Conservation (phyloP, 129 eudicot species). For the Tagetes erecta region DNA sequence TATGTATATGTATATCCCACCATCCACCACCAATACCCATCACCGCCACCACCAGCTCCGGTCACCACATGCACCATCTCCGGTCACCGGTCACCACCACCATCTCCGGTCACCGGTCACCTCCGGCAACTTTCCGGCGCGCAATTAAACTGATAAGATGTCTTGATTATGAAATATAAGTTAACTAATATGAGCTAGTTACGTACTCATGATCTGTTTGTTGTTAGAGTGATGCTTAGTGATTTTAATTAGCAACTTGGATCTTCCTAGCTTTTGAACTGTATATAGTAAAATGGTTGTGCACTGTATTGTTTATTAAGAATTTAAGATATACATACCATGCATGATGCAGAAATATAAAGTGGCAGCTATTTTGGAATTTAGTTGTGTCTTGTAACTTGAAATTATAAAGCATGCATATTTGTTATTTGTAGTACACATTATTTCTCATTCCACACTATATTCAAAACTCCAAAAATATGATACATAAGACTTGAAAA, state of each 20-base stretch:
- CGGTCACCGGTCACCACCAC: too few species aligned
- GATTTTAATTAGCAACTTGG: not conserved
- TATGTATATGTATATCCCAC: too few species aligned
- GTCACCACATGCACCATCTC: too few species aligned
- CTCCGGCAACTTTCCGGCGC: too few species aligned
- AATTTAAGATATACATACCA: not conserved
- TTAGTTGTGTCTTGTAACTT: not conserved
- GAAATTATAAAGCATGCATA: not conserved
- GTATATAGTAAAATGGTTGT: not conserved
- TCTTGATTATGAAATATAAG: not conserved
- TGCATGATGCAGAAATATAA: not conserved
- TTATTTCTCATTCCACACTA: too few species aligned
- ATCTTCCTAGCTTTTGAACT: not conserved
- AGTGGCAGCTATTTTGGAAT: not conserved
- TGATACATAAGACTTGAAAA: too few species aligned
- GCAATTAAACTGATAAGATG: not conserved
- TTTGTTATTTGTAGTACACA: not conserved
- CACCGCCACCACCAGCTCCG: too few species aligned
- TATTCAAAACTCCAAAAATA: too few species aligned
- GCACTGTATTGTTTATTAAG: not conserved
- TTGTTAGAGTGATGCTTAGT: not conserved
- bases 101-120: too few species aligned
- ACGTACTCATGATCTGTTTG: conserved; percentile 1
- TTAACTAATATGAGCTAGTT: not conserved
- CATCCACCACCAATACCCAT: too few species aligned